phyloP scores from a whole-genome alignment of 2,329 filamentous ascomycete genomes.

The Tolypocladium tropicale region DNA sequence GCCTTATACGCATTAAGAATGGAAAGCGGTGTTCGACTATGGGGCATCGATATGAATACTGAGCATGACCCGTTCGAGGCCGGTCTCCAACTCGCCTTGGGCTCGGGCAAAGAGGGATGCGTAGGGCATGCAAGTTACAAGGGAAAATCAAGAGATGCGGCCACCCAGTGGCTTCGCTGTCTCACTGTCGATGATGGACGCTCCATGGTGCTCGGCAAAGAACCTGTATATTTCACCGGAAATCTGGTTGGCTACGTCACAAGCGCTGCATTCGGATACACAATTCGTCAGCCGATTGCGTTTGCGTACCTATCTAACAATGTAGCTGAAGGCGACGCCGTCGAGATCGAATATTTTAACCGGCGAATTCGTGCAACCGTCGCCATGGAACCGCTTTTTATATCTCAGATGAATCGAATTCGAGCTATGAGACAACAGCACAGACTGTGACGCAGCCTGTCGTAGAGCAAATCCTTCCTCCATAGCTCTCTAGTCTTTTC shows the following conservation, averaged over 20 bases:
- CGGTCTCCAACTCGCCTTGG: conserved; percentile 40
- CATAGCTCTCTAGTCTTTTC: too few relatives aligned
- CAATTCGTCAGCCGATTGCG: conserved; percentile 45
- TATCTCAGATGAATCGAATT: conserved; percentile 5
- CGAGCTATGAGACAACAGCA: background rate
- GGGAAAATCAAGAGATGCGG: conserved; percentile 24
- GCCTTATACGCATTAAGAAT: conserved; percentile 49
- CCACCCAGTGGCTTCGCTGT: conserved; percentile 29
- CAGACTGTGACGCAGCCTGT: background rate
- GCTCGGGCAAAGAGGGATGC: conserved; percentile 34
- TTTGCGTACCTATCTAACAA: conserved; percentile 44
- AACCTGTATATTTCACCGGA: conserved; percentile 43
- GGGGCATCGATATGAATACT: conserved; percentile 47
- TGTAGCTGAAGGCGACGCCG: conserved; percentile 33
- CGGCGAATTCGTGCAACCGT: conserved; percentile 42
- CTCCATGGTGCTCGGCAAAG: conserved; percentile 50
- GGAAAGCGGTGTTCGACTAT: conserved; percentile 49
- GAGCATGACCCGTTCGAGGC: conserved; percentile 53
- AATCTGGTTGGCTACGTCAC: conserved; percentile 46
- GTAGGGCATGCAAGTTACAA: conserved; percentile 41
- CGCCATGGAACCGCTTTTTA: conserved; percentile 29
- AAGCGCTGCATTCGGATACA: conserved; percentile 50
- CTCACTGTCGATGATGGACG: conserved; percentile 44
- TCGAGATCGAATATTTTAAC: conserved; percentile 55
- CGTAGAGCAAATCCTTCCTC: too few relatives aligned